These are phyloP conservation scores for Xerocomellus amylosporus DNA, from an alignment of 768 basidiomycete genomes.

Conservation along the genomic window DNA sequence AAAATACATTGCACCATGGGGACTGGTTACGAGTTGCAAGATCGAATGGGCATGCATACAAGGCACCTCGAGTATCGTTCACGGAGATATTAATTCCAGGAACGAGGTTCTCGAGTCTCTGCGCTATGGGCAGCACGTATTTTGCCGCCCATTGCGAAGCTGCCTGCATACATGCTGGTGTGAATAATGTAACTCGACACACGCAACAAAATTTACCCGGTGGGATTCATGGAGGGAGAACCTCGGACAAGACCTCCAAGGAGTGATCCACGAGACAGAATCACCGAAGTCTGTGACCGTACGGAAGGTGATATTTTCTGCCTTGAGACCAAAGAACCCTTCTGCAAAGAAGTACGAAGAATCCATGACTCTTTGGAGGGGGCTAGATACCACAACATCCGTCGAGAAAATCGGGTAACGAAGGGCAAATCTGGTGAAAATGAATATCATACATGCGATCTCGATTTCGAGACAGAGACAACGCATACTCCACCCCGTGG, in stretches of 20 bases:
- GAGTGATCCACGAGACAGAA: slow-evolving; percentile 42
- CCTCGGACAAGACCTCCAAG: slow-evolving; percentile 38
- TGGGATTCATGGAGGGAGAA: slow-evolving; percentile 4
- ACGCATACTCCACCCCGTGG: slow-evolving; percentile 38
- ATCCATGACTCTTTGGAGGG: slow-evolving; percentile 33
- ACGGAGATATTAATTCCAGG: slow-evolving; percentile 33
- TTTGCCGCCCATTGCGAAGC: slow-evolving; percentile 31
- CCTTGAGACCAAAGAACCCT: slow-evolving; percentile 37
- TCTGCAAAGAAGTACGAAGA: slow-evolving; percentile 41
- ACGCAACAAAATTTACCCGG: slow-evolving; percentile 1
- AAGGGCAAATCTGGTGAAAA: slow-evolving; percentile 18
- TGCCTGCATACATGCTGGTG: slow-evolving; percentile 7
- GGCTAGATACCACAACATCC: slow-evolving; percentile 14
- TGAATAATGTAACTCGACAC: not conserved
- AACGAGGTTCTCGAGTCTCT: slow-evolving; percentile 34
- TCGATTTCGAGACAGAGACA: not conserved
- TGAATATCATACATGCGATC: not conserved
- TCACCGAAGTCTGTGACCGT: slow-evolving; percentile 33
- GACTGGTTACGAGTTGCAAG: slow-evolving; percentile 36
- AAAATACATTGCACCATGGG: slow-evolving; percentile 42
- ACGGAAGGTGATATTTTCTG: slow-evolving; percentile 28
- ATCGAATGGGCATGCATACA: slow-evolving; percentile 44
- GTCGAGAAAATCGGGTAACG: slow-evolving; percentile 23
- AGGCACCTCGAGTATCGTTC: slow-evolving; percentile 38
- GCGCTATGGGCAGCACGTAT: slow-evolving; percentile 37